These are phyloP conservation scores for Prunella vulgaris DNA, from an alignment of 257 asterid genomes.

Conservation along the genomic window DNA sequence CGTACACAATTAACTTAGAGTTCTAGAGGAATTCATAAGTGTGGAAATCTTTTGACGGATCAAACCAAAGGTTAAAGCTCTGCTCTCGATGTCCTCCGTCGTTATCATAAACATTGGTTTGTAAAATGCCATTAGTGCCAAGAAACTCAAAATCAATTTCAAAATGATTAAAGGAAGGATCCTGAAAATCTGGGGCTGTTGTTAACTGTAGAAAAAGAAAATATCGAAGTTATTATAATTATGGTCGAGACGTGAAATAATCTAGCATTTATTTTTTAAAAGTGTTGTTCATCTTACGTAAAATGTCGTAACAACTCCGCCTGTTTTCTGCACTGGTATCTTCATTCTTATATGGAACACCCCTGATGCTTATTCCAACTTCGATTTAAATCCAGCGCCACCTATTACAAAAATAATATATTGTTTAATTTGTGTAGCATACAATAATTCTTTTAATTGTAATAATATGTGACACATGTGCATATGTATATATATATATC, in stretches of 20 bases:
- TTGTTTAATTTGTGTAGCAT: not conserved
- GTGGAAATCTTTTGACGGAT: conserved; percentile 56
- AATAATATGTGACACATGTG: not conserved
- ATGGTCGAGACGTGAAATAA: not conserved
- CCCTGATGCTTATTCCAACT: conserved; percentile 37
- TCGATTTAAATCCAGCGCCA: conserved; percentile 49
- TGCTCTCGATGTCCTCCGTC: conserved; percentile 50
- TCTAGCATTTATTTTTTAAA: too few relatives aligned
- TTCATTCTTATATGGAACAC: conserved; percentile 43
- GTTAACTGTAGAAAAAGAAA: conserved; percentile 28
- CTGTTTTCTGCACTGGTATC: conserved; percentile 29
- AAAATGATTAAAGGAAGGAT: conserved; percentile 25
- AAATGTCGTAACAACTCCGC: conserved; percentile 40
- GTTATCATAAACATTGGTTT: conserved; percentile 45
- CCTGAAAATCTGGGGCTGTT: conserved; percentile 20
- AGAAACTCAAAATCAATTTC: conserved; percentile 54
- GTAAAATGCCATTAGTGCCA: conserved; percentile 43
- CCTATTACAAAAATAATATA: conserved; percentile 26
- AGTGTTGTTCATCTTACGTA: conserved; percentile 28
- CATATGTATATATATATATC: not conserved
- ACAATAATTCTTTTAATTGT: not conserved
- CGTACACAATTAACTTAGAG: conserved; percentile 37
- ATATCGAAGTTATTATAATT: not conserved
- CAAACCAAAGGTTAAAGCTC: conserved; percentile 46
- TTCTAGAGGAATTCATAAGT: conserved; percentile 49